Evolutionary conservation across 1,284 basidiomycete species (phyloP).

Genomic region (Exobasidium cylindrosporum): DNA sequence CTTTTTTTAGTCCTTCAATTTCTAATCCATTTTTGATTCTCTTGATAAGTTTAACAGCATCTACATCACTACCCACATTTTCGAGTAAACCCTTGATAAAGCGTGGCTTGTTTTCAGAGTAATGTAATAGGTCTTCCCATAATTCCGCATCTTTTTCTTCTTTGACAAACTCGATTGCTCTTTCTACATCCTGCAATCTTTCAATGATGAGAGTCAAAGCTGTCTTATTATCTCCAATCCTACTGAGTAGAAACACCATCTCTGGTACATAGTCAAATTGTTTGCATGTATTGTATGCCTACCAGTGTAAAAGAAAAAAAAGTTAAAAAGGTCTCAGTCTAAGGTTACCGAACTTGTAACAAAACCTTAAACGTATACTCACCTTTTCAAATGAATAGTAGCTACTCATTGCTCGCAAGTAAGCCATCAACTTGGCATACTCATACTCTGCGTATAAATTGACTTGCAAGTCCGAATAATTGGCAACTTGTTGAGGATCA

Average conservation of each 20-base stretch:
- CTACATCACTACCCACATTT: constrained; percentile 79
- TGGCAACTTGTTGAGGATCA: constrained; percentile 75
- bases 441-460: constrained; percentile 88
- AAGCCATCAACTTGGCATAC: constrained; percentile 75
- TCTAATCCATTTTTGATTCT: constrained; percentile 93
- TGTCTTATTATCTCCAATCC: constrained; percentile 95
- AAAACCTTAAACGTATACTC: no score
- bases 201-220: constrained; percentile 94
- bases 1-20: constrained; percentile 88
- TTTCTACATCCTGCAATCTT: constrained; percentile 83
- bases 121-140: constrained; percentile 92
- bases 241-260: constrained; percentile 94
- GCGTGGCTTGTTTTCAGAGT: constrained; percentile 90
- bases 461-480: constrained; percentile 83
- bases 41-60: constrained; percentile 87
- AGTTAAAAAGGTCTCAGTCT: no score
- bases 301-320: no score
- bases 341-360: no score
- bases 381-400: constrained; percentile 80
- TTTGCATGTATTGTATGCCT: constrained; percentile 80
- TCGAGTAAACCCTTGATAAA: constrained; percentile 89
- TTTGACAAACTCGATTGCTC: constrained; percentile 96
- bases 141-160: constrained; percentile 95
- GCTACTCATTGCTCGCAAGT: constrained; percentile 77
- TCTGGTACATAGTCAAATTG: constrained; percentile 83